Conservation (phyloP, 2,329 filamentous ascomycete genomes). For the Clarireedia hainanense region DNA sequence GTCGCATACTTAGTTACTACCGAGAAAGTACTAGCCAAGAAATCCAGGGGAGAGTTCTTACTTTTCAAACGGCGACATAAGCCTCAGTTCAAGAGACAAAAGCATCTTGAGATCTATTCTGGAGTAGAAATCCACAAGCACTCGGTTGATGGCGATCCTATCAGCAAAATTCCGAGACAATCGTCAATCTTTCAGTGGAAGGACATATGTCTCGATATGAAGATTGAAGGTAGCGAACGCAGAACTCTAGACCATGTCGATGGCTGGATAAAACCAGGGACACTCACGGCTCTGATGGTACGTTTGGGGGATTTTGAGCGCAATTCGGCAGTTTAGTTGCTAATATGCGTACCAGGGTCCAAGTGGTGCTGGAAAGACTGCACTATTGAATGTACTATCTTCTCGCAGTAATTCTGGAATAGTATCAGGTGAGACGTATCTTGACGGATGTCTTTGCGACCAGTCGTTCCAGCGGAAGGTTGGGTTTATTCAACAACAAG, state of each 20-base stretch:
- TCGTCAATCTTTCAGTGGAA: conserved; percentile 19
- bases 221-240: conserved; percentile 54
- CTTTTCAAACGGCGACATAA: conserved; percentile 65
- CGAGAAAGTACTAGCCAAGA: conserved; percentile 55
- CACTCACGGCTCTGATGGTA: conserved; percentile 58
- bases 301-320: background rate
- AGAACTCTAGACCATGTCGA: conserved; percentile 61
- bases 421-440: conserved; percentile 73
- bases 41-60: conserved; percentile 70
- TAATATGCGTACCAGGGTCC: conserved; percentile 12
- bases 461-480: conserved; percentile 81
- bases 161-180: conserved; percentile 1
- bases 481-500: conserved; percentile 65
- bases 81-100: conserved; percentile 7
- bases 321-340: background rate
- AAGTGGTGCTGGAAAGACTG: conserved; percentile 72
- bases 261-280: conserved; percentile 65
- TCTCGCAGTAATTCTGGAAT: conserved; percentile 80
- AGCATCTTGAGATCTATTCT: conserved; percentile 7
- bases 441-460: conserved; percentile 51
- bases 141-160: background rate
- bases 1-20: conserved; percentile 54
- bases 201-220: conserved; percentile 61
- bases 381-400: conserved; percentile 73
- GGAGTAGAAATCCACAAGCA: conserved; percentile 12